Percentiles rank a stretch among this genome's conserved stretches.
phyloP scores from a whole-genome alignment of 2,329 filamentous ascomycete genomes.

The Xylaria sp. region DNA sequence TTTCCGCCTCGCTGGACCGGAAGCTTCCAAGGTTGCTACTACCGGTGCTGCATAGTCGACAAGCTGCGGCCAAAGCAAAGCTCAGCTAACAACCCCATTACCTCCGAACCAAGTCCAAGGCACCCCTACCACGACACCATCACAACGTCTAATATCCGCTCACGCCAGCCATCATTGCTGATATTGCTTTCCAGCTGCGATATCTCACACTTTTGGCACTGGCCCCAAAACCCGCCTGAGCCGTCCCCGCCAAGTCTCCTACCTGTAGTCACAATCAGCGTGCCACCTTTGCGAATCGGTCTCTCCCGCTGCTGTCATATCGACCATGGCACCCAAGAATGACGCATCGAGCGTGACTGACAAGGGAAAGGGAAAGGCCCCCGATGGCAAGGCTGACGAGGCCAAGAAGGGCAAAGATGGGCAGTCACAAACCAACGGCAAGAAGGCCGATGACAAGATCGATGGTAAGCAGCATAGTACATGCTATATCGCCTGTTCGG shows the following conservation, averaged over 20 bases:
- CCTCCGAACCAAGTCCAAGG: not conserved
- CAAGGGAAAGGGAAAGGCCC: slow-evolving; percentile 87
- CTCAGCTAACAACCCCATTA: not conserved
- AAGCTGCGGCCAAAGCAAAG: slow-evolving; percentile 3
- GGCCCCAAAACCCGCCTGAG: not conserved
- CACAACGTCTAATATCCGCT: not conserved
- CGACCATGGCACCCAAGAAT: slow-evolving; percentile 90
- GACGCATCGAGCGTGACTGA: slow-evolving; percentile 85
- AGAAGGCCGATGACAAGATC: slow-evolving; percentile 77
- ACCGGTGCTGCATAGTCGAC: not conserved
- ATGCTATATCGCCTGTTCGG: slow-evolving; percentile 25
- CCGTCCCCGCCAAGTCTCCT: slow-evolving; percentile 14
- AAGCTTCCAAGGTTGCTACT: slow-evolving; percentile 28
- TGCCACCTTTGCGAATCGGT: slow-evolving; percentile 27
- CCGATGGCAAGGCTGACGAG: slow-evolving; percentile 70
- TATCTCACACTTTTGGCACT: not conserved
- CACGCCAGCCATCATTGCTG: not conserved
- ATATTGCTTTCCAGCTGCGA: not conserved
- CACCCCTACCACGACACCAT: not conserved
- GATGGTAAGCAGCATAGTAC: slow-evolving; percentile 54
- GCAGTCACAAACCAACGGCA: slow-evolving; percentile 75
- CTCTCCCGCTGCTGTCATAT: slow-evolving; percentile 39
- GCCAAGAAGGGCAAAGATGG: slow-evolving; percentile 73
- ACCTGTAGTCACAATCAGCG: slow-evolving; percentile 1
- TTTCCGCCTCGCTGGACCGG: slow-evolving; percentile 39